A percentile compares a stretch with the other conserved stretches of the same genome.
Evolutionary conservation across 495 filamentous ascomycete genomes (phyloP).

Genomic region (Lepraria neglecta): DNA sequence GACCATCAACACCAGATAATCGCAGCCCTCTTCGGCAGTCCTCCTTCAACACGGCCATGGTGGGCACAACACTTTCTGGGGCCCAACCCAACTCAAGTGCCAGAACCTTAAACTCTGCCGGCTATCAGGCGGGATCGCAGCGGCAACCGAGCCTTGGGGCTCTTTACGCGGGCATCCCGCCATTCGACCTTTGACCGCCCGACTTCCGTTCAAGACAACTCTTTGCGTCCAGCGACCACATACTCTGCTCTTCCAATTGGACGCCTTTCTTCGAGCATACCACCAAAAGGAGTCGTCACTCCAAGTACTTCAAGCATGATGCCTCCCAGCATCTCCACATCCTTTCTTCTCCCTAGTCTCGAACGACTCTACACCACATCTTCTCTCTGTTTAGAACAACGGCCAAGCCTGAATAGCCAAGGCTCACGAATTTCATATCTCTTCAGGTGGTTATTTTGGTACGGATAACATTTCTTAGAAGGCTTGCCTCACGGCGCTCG

Average conservation of each 20-base stretch:
- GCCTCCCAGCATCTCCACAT: background rate
- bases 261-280: background rate
- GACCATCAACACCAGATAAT: constrained; percentile 12
- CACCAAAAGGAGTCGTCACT: background rate
- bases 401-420: too few species aligned
- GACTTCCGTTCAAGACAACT: too few species aligned
- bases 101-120: too few species aligned
- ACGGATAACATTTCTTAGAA: background rate
- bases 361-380: too few species aligned
- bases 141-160: background rate
- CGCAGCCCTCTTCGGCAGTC: background rate
- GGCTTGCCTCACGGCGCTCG: background rate
- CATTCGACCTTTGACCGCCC: background rate
- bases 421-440: background rate
- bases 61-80: background rate
- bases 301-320: background rate
- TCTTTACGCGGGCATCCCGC: background rate
- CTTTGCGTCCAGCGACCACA: background rate
- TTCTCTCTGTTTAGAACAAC: too few species aligned
- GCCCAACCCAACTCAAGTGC: background rate
- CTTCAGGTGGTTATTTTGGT: background rate
- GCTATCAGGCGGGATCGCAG: background rate
- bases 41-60: background rate
- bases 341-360: background rate
- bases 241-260: background rate